Evolutionary conservation across 164 flowering plant genomes (phyloP), one percentile per base, ranked within the genome.

Genomic region (Hamamelis virginiana): DNA sequence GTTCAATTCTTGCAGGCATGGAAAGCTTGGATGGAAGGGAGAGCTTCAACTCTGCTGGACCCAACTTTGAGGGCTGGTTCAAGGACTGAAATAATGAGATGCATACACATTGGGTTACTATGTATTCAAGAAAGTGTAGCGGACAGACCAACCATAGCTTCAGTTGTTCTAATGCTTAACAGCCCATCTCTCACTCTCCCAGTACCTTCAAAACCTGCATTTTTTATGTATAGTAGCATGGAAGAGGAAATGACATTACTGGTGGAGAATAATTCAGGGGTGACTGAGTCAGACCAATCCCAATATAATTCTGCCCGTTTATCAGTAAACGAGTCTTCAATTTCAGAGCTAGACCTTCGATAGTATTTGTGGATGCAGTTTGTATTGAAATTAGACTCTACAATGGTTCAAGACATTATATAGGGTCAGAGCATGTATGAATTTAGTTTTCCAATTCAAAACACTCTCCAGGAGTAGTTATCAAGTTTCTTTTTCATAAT

Each of bases 61-160:
- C 75, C 78, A n/a, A 22, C 52, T 4, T 14, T 81, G 23, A 46
- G 59, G 10, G 9, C 25, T 23, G 45, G 28, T 9, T 69, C 77
- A 11, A 62, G 27, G 14, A 41, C 11, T 15, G 80, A 79, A 63
- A 71, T 79, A 0, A 48, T 78, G 58, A 79, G 73, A 68, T 72
- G 80, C 68, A 75, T 79, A 9, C 82, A 81, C 33, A 72, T 81
- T 16, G 84, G 77, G 14, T 62, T 81, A 23, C 62, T 81, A 9
- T 81, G 84, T 41, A 79, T 79, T 55, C 86, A 82, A 66, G 78
- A 80, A 21, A 65, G 60, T 59, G 51, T 69, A 0, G 69, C 69
- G 2, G 63, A 61, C 23, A 80, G 83, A 55, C 86, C 86, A 1
- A 72, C 78, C 33, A 68, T 82, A 82, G 71, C 82, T 16, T 69